Evolutionary conservation across 768 basidiomycete species (phyloP), one percentile per base, ranked within the genome.

Genomic region (Rhodotorula toruloides): DNA sequence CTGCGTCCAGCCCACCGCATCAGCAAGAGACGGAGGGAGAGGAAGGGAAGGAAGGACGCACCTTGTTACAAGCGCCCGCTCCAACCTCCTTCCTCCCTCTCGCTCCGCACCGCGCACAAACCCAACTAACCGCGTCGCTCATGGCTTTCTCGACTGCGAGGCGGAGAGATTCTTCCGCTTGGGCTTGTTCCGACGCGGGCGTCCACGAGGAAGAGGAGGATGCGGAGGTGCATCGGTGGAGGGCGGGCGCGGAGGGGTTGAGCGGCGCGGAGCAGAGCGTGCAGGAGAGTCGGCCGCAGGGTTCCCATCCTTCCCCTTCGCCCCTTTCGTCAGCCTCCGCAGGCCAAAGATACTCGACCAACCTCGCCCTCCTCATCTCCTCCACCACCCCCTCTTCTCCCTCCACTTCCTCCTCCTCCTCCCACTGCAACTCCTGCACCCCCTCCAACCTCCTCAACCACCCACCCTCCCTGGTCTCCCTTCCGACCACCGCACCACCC

Each of bases 91-190:
- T 65, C 7, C 22, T n/a, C 27, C 54, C 46, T 31, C 40, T 40
- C 4, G 42, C 58, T 3, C 58, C 64, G 31, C 64, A 65, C 37
- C 47, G 34, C 39, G 40, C 42, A 37, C 64, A 65, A 17, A 29
- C 36, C 37, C 52, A 25, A 44, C 14, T 27, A 14, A 31, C 58
- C 7, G 64, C 64, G 22, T 32, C 53, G 44, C 53, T 65, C 64
- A 59, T 65, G 17, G 64, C 64, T 32, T 27, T 19, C 58, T 65
- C 64, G 31, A 60, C 58, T 4, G 50, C 64, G 17, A 65, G 42
- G 25, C 64, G 39, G 31, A 65, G 21, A 14, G 46, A 40, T 27
- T 65, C 58, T 53, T 65, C 53, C 46, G 47, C 58, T 7, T 42
- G 29, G 19, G 27, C 53, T 19, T 65, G 52, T 17, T 49, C 32